phyloP scores from a whole-genome alignment of 78 protist genomes.

The Speleostelium caveatum region DNA sequence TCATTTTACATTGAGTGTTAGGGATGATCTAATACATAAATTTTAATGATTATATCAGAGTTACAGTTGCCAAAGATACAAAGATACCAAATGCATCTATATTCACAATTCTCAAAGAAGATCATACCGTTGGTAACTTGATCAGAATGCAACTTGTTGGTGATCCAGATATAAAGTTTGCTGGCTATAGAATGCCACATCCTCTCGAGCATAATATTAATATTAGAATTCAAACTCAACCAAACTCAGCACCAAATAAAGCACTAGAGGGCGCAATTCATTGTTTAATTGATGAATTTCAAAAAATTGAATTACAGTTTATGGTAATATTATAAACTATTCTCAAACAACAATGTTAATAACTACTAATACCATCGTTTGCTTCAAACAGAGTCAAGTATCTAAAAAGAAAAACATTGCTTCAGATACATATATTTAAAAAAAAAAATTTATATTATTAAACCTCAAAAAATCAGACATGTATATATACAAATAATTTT shows the following conservation, averaged over 20 bases:
- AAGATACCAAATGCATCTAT: constrained; percentile 75
- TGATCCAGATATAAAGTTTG: constrained; percentile 78
- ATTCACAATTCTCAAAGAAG: constrained; percentile 84
- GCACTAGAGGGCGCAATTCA: constrained; percentile 50
- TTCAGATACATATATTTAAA: too few relatives aligned
- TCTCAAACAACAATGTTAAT: too few relatives aligned
- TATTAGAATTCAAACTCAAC: constrained; percentile 76
- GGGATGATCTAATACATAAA: too few relatives aligned
- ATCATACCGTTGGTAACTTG: constrained; percentile 90
- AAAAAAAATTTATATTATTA: too few relatives aligned
- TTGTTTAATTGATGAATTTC: constrained; percentile 62
- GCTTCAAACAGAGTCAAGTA: too few relatives aligned
- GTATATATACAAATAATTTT: too few relatives aligned
- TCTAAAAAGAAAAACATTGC: too few relatives aligned
- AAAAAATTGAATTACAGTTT: constrained; percentile 31
- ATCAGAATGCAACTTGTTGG: constrained; percentile 89
- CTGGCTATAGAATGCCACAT: constrained; percentile 90
- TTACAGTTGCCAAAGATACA: constrained; percentile 74
- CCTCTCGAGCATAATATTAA: constrained; percentile 84
- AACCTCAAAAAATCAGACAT: too few relatives aligned
- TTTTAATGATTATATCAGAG: constrained; percentile 10
- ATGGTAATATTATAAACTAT: too few relatives aligned
- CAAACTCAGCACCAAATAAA: constrained; percentile 50
- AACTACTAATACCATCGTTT: too few relatives aligned
- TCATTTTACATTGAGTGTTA: too few relatives aligned